phyloP scores from a whole-genome alignment of 1,284 basidiomycete species.

The Austropuccinia psidii region DNA sequence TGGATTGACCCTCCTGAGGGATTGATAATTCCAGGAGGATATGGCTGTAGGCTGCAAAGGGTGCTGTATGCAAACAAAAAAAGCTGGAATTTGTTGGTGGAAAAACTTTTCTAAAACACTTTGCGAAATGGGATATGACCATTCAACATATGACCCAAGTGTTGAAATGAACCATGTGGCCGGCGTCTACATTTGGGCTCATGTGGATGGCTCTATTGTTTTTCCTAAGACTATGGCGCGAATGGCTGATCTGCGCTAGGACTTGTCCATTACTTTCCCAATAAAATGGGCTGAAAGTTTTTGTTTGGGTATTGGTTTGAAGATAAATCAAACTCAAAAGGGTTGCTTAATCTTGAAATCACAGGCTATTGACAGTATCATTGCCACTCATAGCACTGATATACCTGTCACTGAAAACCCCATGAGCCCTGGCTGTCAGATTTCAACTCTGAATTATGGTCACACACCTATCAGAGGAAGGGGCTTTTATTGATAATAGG shows the following conservation, averaged over 20 bases:
- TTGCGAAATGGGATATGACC: neutral
- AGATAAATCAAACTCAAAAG: too few relatives aligned
- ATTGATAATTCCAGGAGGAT: neutral
- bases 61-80: neutral
- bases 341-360: too few relatives aligned
- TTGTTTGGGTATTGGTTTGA: neutral
- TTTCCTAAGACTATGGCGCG: neutral
- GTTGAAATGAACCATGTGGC: neutral
- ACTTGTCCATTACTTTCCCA: neutral
- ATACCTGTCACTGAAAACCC: too few relatives aligned
- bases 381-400: too few relatives aligned
- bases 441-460: too few relatives aligned
- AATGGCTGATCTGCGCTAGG: neutral
- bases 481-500: too few relatives aligned
- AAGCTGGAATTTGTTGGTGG: neutral
- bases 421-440: too few relatives aligned
- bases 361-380: too few relatives aligned
- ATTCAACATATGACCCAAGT: neutral
- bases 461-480: too few relatives aligned
- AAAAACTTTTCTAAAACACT: neutral
- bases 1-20: neutral
- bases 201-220: neutral
- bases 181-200: neutral
- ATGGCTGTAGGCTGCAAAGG: neutral
- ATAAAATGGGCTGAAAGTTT: neutral